These are phyloP conservation scores for Blastobotrys buckinghamii DNA, from an alignment of 1,139 yeast species.

Conservation along the genomic window DNA sequence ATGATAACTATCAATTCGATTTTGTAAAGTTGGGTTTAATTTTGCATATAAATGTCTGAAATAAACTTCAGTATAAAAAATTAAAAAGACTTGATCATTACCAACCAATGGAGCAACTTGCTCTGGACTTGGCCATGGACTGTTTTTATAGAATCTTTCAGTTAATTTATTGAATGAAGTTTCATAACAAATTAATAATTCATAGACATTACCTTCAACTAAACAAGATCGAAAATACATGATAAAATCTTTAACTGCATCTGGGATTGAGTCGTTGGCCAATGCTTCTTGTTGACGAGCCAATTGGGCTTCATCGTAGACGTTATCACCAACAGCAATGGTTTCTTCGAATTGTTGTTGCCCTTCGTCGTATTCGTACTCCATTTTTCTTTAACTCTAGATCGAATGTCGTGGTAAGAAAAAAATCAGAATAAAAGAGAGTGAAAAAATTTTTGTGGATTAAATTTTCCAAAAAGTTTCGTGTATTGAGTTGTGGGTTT, in stretches of 20 bases:
- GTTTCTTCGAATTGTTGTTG: constrained; percentile 21
- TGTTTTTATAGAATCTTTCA: constrained; percentile 39
- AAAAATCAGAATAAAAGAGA: too few relatives aligned
- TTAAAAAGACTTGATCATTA: constrained; percentile 41
- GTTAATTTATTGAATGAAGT: constrained; percentile 41
- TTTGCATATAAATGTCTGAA: constrained; percentile 44
- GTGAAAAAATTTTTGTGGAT: not conserved
- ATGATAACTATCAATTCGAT: constrained; percentile 42
- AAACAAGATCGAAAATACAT: constrained; percentile 40
- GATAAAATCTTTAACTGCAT: constrained; percentile 40
- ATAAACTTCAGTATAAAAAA: constrained; percentile 44
- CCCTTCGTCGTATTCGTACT: constrained; percentile 24
- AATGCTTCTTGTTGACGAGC: constrained; percentile 32
- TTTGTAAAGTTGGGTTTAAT: constrained; percentile 39
- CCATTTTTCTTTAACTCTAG: constrained; percentile 17
- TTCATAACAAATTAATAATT: constrained; percentile 42
- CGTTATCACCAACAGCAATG: constrained; percentile 29
- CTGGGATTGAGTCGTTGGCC: constrained; percentile 36
- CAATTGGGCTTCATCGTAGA: constrained; percentile 25
- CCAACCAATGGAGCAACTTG: constrained; percentile 39
- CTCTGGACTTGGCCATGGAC: constrained; percentile 44
- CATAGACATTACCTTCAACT: constrained; percentile 39
- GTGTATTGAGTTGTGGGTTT: too few relatives aligned
- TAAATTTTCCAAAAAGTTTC: too few relatives aligned
- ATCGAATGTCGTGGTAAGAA: too few relatives aligned